These are phyloP conservation scores for Physcomitrium patens DNA, from an alignment of 225 moss, liverwort and hornwort genomes.

Conservation along the genomic window DNA sequence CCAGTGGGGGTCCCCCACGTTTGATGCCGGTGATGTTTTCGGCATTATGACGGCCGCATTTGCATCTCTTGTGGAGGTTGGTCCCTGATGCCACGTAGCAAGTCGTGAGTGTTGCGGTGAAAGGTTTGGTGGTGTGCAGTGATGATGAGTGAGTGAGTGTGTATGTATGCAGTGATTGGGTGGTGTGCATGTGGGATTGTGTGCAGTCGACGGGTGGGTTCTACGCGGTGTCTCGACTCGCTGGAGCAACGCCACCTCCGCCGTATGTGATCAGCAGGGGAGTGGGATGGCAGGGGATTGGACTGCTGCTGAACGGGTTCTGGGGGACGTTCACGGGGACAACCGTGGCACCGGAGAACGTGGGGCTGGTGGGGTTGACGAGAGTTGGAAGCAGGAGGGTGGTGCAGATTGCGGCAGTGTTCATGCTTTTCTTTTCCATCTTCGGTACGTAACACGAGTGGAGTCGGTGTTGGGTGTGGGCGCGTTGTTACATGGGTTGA, in stretches of 20 bases:
- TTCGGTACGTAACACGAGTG: constrained; percentile 29
- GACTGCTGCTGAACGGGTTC: constrained; percentile 34
- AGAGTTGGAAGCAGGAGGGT: constrained; percentile 63
- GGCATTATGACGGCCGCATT: constrained; percentile 67
- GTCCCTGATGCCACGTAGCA: no score
- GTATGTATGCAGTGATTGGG: no score
- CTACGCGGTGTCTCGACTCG: constrained; percentile 58
- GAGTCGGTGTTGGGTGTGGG: no score
- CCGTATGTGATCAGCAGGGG: constrained; percentile 68
- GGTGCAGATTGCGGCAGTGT: constrained; percentile 53
- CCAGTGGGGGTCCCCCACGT: constrained; percentile 72
- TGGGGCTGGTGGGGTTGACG: constrained; percentile 63
- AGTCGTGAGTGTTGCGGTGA: neutral
- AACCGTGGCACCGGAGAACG: constrained; percentile 35
- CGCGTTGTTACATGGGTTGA: no score
- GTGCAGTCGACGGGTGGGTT: constrained; percentile 66
- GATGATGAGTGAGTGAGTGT: no score
- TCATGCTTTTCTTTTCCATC: constrained; percentile 52
- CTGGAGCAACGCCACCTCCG: constrained; percentile 74
- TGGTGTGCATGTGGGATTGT: no score
- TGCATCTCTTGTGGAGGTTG: constrained; percentile 58
- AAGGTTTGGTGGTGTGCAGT: no score
- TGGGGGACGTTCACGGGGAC: no score
- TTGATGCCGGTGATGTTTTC: constrained; percentile 64
- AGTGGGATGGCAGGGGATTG: constrained; percentile 70